A percentile compares a stretch with the other conserved stretches of the same genome.
Evolutionary conservation across 257 asterid genomes (phyloP).

Genomic region (Oldenlandia corymbosa): DNA sequence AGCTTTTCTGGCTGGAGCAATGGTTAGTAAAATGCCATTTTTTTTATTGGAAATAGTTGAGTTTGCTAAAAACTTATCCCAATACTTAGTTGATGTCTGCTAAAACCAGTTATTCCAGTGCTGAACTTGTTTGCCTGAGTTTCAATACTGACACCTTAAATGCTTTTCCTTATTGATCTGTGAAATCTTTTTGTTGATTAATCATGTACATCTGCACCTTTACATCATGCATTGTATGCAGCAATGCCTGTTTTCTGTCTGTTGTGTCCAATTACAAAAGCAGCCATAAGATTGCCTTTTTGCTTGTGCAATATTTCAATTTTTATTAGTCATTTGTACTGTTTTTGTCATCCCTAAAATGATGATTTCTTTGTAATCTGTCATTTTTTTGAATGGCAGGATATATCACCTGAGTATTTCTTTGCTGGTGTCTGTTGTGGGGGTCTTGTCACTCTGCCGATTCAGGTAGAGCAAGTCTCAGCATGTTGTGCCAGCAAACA

Average conservation of each 20-base stretch:
- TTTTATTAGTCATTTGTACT: background rate
- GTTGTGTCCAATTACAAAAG: background rate
- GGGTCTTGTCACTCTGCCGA: slow-evolving; percentile 71
- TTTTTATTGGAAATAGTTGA: background rate
- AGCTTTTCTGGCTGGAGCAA: slow-evolving; percentile 84
- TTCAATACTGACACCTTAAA: background rate
- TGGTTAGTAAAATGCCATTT: slow-evolving; percentile 52
- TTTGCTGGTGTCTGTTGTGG: slow-evolving; percentile 94
- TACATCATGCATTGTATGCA: background rate
- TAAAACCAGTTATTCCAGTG: background rate
- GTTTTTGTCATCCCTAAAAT: background rate
- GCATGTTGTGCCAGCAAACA: no score
- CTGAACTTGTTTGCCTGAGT: background rate
- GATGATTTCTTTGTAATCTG: slow-evolving; percentile 5
- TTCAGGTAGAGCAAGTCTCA: slow-evolving; percentile 75
- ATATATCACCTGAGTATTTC: slow-evolving; percentile 70
- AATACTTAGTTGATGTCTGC: slow-evolving; percentile 1
- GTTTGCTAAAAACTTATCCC: slow-evolving; percentile 5
- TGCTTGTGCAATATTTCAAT: background rate
- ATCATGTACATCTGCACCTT: background rate
- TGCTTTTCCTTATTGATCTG: background rate
- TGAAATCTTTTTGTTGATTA: background rate
- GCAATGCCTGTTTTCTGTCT: background rate
- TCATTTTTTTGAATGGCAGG: slow-evolving; percentile 40
- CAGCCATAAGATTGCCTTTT: background rate